Evolutionary conservation across 2,329 filamentous ascomycete genomes (phyloP).

Genomic region (Hypoxylon sp.): DNA sequence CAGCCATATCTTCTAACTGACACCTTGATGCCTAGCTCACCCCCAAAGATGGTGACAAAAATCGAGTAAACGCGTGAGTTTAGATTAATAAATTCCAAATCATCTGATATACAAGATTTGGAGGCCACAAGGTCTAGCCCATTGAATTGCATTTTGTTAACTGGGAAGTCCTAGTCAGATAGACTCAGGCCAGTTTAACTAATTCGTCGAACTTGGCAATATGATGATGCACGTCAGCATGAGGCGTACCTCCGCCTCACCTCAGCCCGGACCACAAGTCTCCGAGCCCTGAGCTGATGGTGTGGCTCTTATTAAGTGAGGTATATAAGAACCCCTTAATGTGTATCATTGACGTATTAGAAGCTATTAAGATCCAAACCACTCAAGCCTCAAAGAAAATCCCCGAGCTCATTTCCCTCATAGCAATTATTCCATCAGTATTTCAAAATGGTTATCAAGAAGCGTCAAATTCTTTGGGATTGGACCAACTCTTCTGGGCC

Average conservation of each 20-base stretch:
- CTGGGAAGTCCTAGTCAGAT: background rate
- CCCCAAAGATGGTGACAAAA: background rate
- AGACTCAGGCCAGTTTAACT: background rate
- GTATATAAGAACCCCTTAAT: slow-evolving; percentile 22
- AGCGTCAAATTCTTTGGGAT: slow-evolving; percentile 61
- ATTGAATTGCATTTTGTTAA: background rate
- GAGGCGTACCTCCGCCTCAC: slow-evolving; percentile 27
- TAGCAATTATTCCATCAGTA: background rate
- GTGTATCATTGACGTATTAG: background rate
- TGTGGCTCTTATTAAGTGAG: background rate
- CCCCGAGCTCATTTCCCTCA: background rate
- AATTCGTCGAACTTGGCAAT: background rate
- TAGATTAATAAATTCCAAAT: background rate
- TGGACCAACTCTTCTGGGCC: slow-evolving; percentile 57
- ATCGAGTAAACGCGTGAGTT: background rate
- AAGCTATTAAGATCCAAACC: slow-evolving; percentile 7
- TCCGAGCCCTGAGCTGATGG: slow-evolving; percentile 3
- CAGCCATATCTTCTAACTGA: slow-evolving; percentile 5
- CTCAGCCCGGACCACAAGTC: slow-evolving; percentile 7
- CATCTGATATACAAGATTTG: slow-evolving; percentile 6
- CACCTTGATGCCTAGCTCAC: background rate
- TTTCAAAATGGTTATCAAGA: slow-evolving; percentile 52
- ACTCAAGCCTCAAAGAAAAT: slow-evolving; percentile 1
- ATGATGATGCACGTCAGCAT: slow-evolving; percentile 21
- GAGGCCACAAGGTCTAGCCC: background rate